Evolutionary conservation across 129 eudicot species (phyloP), one percentile per base, ranked within the genome.

Genomic region (Flaveria sonorensis): DNA sequence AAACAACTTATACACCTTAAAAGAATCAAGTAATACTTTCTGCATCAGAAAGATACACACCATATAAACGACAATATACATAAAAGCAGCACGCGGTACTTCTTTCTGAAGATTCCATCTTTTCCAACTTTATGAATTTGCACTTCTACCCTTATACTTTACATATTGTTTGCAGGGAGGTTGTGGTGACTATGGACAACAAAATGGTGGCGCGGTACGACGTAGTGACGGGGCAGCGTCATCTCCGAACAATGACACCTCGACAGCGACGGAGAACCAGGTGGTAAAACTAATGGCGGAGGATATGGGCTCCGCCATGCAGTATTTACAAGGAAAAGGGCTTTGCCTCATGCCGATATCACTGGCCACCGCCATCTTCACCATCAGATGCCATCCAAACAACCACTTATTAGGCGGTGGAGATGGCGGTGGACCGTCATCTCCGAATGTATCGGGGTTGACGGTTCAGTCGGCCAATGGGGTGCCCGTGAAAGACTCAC

Each of bases 241-340:
- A 24, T 76, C 91, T 2, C 70, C 89, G 1, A 81, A 91, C 13
- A 86, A 86, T 68, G 89, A 79, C 66, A 77, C 81, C 59, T 82
- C 84, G 90, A 78, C 87, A 71, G 86, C 85, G 47, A 86, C 92
- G 48, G 98, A 93, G 83, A 85, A 84, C 74, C 96, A 90, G 61
- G 98, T 93, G 72, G 97, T 87, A 13, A 93, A 88, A 82, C 78
- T 93, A 28, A 88, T 90, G 97, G 98, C 90, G 55, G 95, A 93
- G 28, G 97, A 93, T 77, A 93, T 90, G 98, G 97, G 98, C 10
- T 82, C 98, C 21, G 97, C 98, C 76, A 90, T 90, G 97, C 98
- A 93, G 52, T 93, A 90, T 68, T 70, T 93, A 23, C 97, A 93
- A 70, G 96, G 96, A 2, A 93, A 93, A 69, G 98, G 98, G 19